Evolutionary conservation across 257 asterid species (phyloP).

Genomic region (Thymus mandschuricus): DNA sequence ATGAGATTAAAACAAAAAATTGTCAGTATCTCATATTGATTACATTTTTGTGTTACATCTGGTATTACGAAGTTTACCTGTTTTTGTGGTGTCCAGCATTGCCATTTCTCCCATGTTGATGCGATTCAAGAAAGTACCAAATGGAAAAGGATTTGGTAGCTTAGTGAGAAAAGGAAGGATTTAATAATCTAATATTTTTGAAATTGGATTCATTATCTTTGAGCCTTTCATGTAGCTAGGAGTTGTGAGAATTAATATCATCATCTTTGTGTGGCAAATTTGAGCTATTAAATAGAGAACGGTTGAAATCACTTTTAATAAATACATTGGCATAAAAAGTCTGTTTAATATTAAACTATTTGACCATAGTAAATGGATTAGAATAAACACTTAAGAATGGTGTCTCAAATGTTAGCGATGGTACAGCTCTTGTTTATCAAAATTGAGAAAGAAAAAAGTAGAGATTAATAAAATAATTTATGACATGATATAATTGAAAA

Average conservation of each 20-base stretch:
- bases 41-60: not conserved
- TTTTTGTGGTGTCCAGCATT: constrained; percentile 8
- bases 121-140: not conserved
- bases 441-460: too few relatives aligned
- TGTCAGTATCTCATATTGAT: not conserved
- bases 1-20: not conserved
- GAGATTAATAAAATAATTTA: too few relatives aligned
- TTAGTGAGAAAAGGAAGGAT: not conserved
- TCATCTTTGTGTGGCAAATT: not conserved
- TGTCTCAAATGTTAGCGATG: too few relatives aligned
- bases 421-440: too few relatives aligned
- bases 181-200: too few relatives aligned
- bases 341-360: too few relatives aligned
- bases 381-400: too few relatives aligned
- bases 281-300: too few relatives aligned
- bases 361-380: too few relatives aligned
- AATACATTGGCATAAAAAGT: too few relatives aligned
- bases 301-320: too few relatives aligned
- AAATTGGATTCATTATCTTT: not conserved
- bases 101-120: constrained; percentile 34
- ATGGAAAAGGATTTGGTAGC: not conserved
- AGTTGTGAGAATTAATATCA: not conserved
- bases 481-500: too few relatives aligned
- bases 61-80: constrained; percentile 20
- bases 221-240: not conserved